Evolutionary conservation across 805 yeast species (phyloP).

Genomic region (Zygotorulaspora danielsina): DNA sequence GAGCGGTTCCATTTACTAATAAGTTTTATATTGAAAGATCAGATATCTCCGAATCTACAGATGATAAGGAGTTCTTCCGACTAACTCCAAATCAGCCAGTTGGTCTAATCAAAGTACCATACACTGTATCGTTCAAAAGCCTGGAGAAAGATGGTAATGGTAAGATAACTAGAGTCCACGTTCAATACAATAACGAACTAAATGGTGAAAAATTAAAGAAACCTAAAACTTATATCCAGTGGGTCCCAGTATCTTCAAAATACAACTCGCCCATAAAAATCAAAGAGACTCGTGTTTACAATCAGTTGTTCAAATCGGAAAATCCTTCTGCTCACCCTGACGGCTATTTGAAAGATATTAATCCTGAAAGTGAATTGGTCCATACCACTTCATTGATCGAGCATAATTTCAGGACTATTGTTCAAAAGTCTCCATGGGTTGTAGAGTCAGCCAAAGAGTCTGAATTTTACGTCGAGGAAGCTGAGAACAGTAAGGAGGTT

Average conservation of each 20-base stretch:
- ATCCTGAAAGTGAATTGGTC: constrained; percentile 71
- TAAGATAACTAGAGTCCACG: constrained; percentile 64
- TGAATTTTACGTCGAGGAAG: constrained; percentile 69
- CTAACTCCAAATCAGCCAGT: constrained; percentile 92
- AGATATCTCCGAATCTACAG: constrained; percentile 69
- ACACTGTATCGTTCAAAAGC: constrained; percentile 66
- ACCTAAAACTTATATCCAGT: constrained; percentile 95
- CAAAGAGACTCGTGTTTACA: constrained; percentile 78
- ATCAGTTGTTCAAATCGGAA: constrained; percentile 82
- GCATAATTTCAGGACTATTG: constrained; percentile 65
- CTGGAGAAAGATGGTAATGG: constrained; percentile 58
- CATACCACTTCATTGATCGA: constrained; percentile 68
- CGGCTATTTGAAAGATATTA: constrained; percentile 82
- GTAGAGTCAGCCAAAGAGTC: constrained; percentile 51
- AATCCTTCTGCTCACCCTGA: constrained; percentile 86
- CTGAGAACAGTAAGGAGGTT: constrained; percentile 60
- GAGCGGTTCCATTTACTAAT: constrained; percentile 71
- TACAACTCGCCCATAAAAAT: constrained; percentile 60
- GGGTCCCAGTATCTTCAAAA: constrained; percentile 75
- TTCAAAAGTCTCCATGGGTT: constrained; percentile 71
- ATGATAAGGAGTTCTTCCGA: constrained; percentile 74
- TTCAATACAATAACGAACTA: constrained; percentile 67
- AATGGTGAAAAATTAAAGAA: constrained; percentile 47
- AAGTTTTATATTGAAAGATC: constrained; percentile 78
- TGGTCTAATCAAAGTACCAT: constrained; percentile 89